Base-by-base conservation (phyloP, 768 basidiomycete species). In the Tylopilus vinaceipallidus region DNA sequence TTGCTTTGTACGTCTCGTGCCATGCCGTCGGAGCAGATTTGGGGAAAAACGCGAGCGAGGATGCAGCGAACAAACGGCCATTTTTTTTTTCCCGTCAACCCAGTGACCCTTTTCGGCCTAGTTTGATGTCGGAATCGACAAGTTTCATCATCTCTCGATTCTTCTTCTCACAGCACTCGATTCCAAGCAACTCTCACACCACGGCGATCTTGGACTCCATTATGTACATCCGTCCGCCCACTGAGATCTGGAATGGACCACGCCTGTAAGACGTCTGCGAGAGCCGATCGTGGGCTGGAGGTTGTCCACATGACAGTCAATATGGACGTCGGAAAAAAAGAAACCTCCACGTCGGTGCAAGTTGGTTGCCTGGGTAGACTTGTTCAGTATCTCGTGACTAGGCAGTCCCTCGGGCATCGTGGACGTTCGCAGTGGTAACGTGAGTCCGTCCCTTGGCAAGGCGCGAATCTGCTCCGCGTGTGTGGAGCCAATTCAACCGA, bases 131-230 rank as follows among this genome's bases (percentile, higher is more conserved):
- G n/a, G n/a, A 20, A 20, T 22, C 17, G 23, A 33, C 38, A 11
- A 32, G 55, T 46, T 52, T 53, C 44, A 58, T 42, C 33, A 51
- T 19, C 27, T 20, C 4, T 24, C 40, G 5, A n/a, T n/a, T n/a
- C n/a, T 36, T 37, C 23, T 52, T 44, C 55, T 53, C 55, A 56
- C 55, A 38, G 49, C 34, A 41, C 16, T 36, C 43, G 23, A n/a
- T 17, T 33, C 3, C 30, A n/a, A 19, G 40, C 50, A 44, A 29
- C 52, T 63, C 62, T 63, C 62, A 63, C 62, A 63, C 64, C n/a
- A 43, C 62, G 61, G 62, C 47, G 61, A 65, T 47, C 59, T 37
- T 27, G 34, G 37, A 17, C 33, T 11, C 30, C n/a, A 32, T 58
- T 57, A 56, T 56, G 55, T 56, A 56, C 43, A 29, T 37, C 17